Evolutionary conservation across 352 stramenopile species (phyloP).

Genomic region (Globisporangium alternatum): DNA sequence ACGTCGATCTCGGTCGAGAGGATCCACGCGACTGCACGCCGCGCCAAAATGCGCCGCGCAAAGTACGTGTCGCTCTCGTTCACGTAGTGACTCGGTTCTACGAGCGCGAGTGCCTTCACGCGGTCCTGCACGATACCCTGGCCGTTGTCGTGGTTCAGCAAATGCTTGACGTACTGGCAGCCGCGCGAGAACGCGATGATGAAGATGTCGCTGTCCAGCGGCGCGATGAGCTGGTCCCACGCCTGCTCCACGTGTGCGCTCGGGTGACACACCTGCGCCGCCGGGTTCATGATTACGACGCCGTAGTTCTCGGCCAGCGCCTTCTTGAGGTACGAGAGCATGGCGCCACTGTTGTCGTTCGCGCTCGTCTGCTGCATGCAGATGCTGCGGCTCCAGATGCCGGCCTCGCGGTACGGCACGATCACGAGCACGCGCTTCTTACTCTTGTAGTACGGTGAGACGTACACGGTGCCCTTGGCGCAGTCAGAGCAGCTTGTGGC

Average conservation of each 20-base stretch:
- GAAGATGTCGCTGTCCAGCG: constrained; percentile 64
- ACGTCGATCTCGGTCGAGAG: constrained; percentile 72
- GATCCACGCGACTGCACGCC: constrained; percentile 72
- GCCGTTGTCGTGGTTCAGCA: constrained; percentile 78
- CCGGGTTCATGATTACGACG: constrained; percentile 80
- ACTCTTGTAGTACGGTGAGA: constrained; percentile 53
- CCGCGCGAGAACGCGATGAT: constrained; percentile 77
- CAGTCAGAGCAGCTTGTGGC: constrained; percentile 45
- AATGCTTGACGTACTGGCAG: constrained; percentile 74
- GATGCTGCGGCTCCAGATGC: constrained; percentile 85
- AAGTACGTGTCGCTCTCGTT: constrained; percentile 76
- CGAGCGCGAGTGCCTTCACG: constrained; percentile 73
- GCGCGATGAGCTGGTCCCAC: constrained; percentile 77
- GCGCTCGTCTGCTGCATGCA: constrained; percentile 66
- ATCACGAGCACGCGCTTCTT: constrained; percentile 77
- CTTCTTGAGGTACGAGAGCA: constrained; percentile 81
- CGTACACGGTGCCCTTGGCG: constrained; percentile 65
- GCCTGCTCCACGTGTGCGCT: constrained; percentile 70
- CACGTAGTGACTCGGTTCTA: constrained; percentile 83
- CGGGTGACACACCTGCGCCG: constrained; percentile 70
- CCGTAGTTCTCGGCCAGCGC: constrained; percentile 79
- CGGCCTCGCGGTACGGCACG: constrained; percentile 78
- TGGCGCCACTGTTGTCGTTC: constrained; percentile 63
- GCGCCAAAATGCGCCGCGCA: constrained; percentile 58
- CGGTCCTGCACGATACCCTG: constrained; percentile 78